Conservation (phyloP, 305 asterid species). For the Fraxinus angustifolia region DNA sequence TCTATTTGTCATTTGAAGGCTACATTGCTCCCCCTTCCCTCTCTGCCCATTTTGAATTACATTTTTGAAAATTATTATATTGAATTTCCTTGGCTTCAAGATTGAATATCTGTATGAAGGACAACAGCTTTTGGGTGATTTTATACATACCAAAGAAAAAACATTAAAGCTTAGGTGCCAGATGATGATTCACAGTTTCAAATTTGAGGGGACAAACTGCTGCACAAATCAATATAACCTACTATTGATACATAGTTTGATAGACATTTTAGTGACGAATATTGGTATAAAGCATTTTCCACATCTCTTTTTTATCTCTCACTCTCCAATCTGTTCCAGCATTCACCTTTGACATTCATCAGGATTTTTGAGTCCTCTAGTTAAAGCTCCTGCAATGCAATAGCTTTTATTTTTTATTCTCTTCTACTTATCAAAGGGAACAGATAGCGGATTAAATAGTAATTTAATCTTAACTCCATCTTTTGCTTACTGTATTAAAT, state of each 20-base stretch:
- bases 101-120: not conserved
- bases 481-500: not conserved
- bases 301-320: not conserved
- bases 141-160: not conserved
- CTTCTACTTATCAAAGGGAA: not conserved
- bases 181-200: not conserved
- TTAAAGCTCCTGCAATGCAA: not conserved
- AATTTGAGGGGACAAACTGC: not conserved
- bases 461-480: not conserved
- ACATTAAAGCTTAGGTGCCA: not conserved
- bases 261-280: not conserved
- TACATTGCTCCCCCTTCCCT: not conserved
- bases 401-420: not conserved
- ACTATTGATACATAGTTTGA: not conserved
- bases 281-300: not conserved
- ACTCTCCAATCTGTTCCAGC: not conserved
- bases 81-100: not conserved
- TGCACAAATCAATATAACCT: not conserved
- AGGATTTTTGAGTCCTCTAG: constrained; percentile 7
- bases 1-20: constrained; percentile 1
- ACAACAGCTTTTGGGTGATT: not conserved
- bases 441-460: not conserved
- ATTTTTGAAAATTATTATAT: not conserved
- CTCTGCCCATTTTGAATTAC: not conserved
- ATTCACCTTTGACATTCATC: not conserved